Conservation (phyloP, 305 asterid species). For the Fraxinus sp. region DNA sequence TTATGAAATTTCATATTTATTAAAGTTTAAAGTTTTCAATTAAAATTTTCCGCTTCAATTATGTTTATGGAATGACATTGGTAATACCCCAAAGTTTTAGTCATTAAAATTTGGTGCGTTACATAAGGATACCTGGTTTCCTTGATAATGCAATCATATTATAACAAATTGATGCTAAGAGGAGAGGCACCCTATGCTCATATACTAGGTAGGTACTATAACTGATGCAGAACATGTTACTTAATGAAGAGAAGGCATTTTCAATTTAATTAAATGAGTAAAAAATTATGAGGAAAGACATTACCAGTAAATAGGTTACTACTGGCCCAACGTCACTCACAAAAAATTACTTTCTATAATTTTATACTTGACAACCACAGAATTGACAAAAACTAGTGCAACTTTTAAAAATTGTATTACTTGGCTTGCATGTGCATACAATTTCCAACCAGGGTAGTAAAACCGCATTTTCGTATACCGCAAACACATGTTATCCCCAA, state of each 20-base stretch:
- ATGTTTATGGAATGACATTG: too few species aligned
- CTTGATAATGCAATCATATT: neutral
- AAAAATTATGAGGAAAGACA: neutral
- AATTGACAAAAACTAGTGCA: neutral
- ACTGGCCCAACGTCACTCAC: neutral
- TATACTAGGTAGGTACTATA: neutral
- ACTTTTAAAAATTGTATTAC: neutral
- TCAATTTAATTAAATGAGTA: neutral
- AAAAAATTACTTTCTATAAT: neutral
- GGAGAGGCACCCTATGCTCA: neutral
- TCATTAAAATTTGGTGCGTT: too few species aligned
- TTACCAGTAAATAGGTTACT: neutral
- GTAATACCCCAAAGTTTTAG: too few species aligned
- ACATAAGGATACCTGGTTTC: neutral
- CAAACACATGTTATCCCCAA: neutral
- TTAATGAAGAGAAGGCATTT: neutral
- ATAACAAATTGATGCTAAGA: neutral
- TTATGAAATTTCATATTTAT: too few species aligned
- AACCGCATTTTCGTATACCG: neutral
- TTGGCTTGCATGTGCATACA: neutral
- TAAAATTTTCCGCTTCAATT: too few species aligned
- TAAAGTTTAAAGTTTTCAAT: too few species aligned
- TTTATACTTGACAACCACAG: neutral
- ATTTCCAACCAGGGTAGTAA: too few species aligned
- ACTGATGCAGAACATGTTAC: neutral